Base-by-base conservation (phyloP, 202 grass and related monocot species). In the Cymbopogon flexuosus region DNA sequence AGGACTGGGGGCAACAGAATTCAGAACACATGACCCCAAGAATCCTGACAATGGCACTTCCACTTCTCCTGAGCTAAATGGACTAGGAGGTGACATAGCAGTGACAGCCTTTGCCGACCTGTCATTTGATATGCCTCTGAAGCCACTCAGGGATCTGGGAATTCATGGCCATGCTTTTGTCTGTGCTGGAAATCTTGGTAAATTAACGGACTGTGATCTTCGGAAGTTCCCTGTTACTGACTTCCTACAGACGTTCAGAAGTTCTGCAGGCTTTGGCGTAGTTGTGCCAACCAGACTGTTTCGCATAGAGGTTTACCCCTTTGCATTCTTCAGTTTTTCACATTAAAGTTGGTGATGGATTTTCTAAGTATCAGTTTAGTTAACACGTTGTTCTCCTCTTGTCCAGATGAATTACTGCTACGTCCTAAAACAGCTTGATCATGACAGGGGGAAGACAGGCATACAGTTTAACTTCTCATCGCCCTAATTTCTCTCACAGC, bases 361-460 rank as follows among this genome's bases (percentile, higher is more conserved):
- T 52, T 52, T 0, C 16, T 6, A 52, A 5, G 18, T 0, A 52
- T 0, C 23, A 33, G 75, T 37, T 68, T 64, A 41, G 51, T 84
- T 15, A 88, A 21, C 21, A 14, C n/a, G 13, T 75, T 4, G 31
- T 83, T 91, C 74, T 45, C 12, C 19, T 72, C 49, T 80, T 76
- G 15, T 72, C 39, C 84, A 97, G 94, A 84, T 97, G 23, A 91
- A 94, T 81, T 97, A 94, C 79, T 94, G 94, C 77, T 88, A 86
- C 70, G 91, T 97, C 78, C 49, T 94, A 71, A 94, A 86, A 80
- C 87, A 97, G 63, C 89, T 94, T 70, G 73, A 90, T 46, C 86
- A 87, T 87, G 94, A 94, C 78, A 75, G 3, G 21, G 86, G 79
- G 66, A 94, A 94, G 89, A 87, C 88, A 24, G 94, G 92, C 70